Conservation (phyloP, 73 alveolate species). For the Blepharisma stoltei region DNA sequence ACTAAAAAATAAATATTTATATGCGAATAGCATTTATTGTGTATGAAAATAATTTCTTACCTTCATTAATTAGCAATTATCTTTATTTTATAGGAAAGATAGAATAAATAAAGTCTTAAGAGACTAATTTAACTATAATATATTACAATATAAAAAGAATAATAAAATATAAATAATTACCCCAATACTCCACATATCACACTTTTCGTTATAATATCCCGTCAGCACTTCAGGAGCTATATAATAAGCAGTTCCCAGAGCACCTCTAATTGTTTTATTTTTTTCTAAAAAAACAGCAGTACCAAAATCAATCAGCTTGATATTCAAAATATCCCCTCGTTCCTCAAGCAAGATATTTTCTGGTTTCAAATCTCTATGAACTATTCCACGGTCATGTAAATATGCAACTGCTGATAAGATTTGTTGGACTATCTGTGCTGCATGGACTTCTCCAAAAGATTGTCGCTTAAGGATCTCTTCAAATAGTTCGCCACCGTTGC, state of each 20-base stretch:
- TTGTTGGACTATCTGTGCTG: slow-evolving; percentile 16
- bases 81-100: too few species aligned
- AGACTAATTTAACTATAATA: too few species aligned
- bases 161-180: slow-evolving; percentile 26
- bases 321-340: not conserved
- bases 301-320: slow-evolving; percentile 56
- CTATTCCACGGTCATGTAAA: not conserved
- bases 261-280: slow-evolving; percentile 48
- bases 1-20: too few species aligned
- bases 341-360: slow-evolving; percentile 25
- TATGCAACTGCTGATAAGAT: slow-evolving; percentile 20
- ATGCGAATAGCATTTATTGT: too few species aligned
- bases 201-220: slow-evolving; percentile 64
- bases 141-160: too few species aligned
- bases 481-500: slow-evolving; percentile 32
- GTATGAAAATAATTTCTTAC: too few species aligned
- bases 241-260: slow-evolving; percentile 46
- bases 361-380: slow-evolving; percentile 31
- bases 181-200: slow-evolving; percentile 60
- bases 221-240: slow-evolving; percentile 67
- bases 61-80: too few species aligned
- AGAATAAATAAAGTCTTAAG: too few species aligned
- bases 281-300: slow-evolving; percentile 46
- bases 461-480: not conserved
- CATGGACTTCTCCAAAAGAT: not conserved